Percentiles rank a stretch among this genome's conserved stretches.
These are phyloP conservation scores for Vanilla planifolia DNA, from an alignment of 106 monocot species.

Conservation along the genomic window DNA sequence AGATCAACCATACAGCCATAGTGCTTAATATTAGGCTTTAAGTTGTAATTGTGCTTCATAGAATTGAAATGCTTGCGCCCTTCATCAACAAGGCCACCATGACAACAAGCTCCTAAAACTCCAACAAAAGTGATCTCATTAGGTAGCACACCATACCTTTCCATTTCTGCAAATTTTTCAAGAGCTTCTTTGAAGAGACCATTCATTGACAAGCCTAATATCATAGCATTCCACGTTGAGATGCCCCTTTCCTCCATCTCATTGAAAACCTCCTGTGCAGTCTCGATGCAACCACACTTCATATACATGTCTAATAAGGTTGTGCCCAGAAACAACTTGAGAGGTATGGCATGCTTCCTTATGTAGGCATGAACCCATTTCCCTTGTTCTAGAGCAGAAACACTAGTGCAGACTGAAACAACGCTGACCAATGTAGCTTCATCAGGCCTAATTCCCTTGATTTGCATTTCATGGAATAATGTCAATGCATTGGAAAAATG, in stretches of 20 bases:
- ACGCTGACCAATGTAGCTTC: constrained; percentile 74
- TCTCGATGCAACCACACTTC: constrained; percentile 73
- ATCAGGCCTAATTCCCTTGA: constrained; percentile 50
- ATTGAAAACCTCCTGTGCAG: constrained; percentile 58
- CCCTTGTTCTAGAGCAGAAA: constrained; percentile 71
- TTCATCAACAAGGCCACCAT: constrained; percentile 68
- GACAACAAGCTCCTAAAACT: constrained; percentile 76
- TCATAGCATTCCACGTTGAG: constrained; percentile 84
- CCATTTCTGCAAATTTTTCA: constrained; percentile 66
- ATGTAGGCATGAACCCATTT: constrained; percentile 77
- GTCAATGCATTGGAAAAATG: constrained; percentile 45
- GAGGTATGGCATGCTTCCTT: constrained; percentile 18
- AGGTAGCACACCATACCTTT: constrained; percentile 44
- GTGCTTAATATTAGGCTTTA: constrained; percentile 42
- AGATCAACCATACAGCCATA: constrained; percentile 65
- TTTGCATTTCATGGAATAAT: constrained; percentile 69
- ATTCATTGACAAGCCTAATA: constrained; percentile 80
- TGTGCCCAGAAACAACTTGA: constrained; percentile 62
- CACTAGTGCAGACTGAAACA: constrained; percentile 60
- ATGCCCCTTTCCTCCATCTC: constrained; percentile 38
- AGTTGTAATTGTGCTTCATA: constrained; percentile 47
- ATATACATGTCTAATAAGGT: constrained; percentile 93
- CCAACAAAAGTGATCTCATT: constrained; percentile 90
- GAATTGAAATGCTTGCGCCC: constrained; percentile 48
- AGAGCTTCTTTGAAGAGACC: constrained; percentile 49